Conservation (phyloP, 495 filamentous ascomycete genomes). For the Aspergillus sclerotiicarbonarius region DNA sequence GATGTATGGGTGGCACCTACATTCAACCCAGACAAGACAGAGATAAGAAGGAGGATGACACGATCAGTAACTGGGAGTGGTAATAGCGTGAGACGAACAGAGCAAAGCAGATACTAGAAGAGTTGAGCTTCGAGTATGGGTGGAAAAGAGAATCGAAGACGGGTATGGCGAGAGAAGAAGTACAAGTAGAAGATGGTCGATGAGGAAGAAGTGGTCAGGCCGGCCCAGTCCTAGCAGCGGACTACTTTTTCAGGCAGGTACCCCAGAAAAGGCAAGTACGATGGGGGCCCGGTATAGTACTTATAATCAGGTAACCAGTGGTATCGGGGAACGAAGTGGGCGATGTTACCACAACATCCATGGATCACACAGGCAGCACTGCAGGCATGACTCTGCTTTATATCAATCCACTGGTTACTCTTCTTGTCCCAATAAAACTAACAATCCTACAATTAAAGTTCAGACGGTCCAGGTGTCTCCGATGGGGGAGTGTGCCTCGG, state of each 20-base stretch:
- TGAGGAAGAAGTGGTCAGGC: background rate
- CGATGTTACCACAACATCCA: background rate
- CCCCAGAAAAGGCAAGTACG: constrained; percentile 16
- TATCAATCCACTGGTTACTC: background rate
- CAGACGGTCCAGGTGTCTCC: background rate
- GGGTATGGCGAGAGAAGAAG: constrained; percentile 8
- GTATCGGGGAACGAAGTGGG: background rate
- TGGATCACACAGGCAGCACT: background rate
- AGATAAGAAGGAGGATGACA: background rate
- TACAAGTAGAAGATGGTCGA: constrained; percentile 5
- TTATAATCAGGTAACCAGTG: background rate
- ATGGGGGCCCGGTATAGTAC: background rate
- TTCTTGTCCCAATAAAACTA: background rate
- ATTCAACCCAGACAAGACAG: background rate
- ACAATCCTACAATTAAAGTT: background rate
- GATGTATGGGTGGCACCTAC: background rate
- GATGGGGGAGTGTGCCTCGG: constrained; percentile 2
- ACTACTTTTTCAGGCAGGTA: constrained; percentile 17
- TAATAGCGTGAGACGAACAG: background rate
- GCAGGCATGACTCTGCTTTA: background rate
- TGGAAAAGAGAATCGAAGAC: constrained; percentile 16
- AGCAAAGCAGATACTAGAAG: background rate
- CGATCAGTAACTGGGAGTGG: background rate
- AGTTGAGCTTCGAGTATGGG: constrained; percentile 7
- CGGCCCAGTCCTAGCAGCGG: constrained; percentile 7